Percentiles rank a stretch among this genome's conserved stretches.
phyloP scores from a whole-genome alignment of 768 basidiomycete species.

The Boletus pseudopeckii region DNA sequence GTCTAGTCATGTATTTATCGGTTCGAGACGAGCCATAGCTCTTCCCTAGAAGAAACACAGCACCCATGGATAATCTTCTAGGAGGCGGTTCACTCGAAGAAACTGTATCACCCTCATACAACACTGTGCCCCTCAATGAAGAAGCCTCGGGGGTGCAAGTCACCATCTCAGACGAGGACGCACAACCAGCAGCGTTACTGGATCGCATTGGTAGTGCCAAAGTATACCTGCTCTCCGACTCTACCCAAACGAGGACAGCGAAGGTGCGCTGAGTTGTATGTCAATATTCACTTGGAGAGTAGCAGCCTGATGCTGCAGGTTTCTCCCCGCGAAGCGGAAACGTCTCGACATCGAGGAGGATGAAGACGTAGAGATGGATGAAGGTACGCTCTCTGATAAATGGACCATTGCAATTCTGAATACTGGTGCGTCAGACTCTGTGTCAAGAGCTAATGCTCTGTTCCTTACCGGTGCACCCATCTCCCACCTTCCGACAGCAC shows the following conservation, averaged over 20 bases:
- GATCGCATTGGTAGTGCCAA: constrained; percentile 69
- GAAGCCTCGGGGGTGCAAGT: constrained; percentile 39
- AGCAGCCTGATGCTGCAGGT: constrained; percentile 43
- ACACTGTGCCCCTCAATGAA: constrained; percentile 54
- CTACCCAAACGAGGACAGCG: constrained; percentile 52
- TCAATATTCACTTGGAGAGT: constrained; percentile 35
- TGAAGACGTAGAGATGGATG: constrained; percentile 34
- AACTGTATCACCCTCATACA: constrained; percentile 44
- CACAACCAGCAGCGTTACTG: constrained; percentile 40
- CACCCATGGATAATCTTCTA: constrained; percentile 48
- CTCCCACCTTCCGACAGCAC: constrained; percentile 66
- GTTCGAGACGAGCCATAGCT: background rate
- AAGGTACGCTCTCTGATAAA: constrained; percentile 26
- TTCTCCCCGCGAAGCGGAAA: constrained; percentile 41
- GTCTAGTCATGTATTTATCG: background rate
- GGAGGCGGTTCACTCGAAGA: constrained; percentile 35
- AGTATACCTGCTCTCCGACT: constrained; percentile 75
- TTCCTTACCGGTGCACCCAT: constrained; percentile 73
- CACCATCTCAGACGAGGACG: constrained; percentile 29
- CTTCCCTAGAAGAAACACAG: background rate
- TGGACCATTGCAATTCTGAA: background rate
- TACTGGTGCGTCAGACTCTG: constrained; percentile 36
- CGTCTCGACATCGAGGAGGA: constrained; percentile 41
- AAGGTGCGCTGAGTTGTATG: constrained; percentile 66
- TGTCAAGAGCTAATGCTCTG: constrained; percentile 62